Conservation (phyloP, 352 stramenopile genomes). For the Thalassiosira hispida region DNA sequence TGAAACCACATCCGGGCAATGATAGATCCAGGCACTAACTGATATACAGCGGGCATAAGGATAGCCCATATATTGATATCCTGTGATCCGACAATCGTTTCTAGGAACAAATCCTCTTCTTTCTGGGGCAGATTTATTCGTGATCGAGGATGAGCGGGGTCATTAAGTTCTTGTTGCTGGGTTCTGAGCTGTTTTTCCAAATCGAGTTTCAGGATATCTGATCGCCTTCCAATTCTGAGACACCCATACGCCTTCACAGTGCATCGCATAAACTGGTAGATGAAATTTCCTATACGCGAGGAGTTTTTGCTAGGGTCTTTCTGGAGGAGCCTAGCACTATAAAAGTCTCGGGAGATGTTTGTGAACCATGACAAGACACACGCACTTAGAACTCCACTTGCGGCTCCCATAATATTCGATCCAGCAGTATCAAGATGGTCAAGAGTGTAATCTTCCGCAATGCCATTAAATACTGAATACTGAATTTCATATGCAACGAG, state of each 20-base stretch:
- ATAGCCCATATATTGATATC: constrained; percentile 52
- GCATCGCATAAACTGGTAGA: constrained; percentile 15
- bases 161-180: constrained; percentile 23
- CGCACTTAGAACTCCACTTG: constrained; percentile 32
- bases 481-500: constrained; percentile 63
- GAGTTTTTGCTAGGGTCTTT: neutral
- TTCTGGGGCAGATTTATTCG: constrained; percentile 26
- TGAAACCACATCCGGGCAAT: constrained; percentile 61
- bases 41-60: constrained; percentile 64
- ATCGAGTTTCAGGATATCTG: constrained; percentile 17
- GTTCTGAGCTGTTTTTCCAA: constrained; percentile 27
- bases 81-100: constrained; percentile 43
- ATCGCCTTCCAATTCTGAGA: constrained; percentile 38
- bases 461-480: constrained; percentile 28
- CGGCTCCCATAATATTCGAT: constrained; percentile 36
- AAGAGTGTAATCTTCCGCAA: constrained; percentile 16
- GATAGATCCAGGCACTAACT: constrained; percentile 59
- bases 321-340: constrained; percentile 28
- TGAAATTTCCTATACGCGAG: constrained; percentile 18
- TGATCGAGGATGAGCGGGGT: constrained; percentile 24
- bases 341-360: constrained; percentile 30
- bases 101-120: constrained; percentile 48
- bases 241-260: constrained; percentile 4
- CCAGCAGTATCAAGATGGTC: constrained; percentile 45
- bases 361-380: constrained; percentile 21